These are phyloP conservation scores for Sonneratia alba DNA, from an alignment of 345 rosid species.

Conservation along the genomic window DNA sequence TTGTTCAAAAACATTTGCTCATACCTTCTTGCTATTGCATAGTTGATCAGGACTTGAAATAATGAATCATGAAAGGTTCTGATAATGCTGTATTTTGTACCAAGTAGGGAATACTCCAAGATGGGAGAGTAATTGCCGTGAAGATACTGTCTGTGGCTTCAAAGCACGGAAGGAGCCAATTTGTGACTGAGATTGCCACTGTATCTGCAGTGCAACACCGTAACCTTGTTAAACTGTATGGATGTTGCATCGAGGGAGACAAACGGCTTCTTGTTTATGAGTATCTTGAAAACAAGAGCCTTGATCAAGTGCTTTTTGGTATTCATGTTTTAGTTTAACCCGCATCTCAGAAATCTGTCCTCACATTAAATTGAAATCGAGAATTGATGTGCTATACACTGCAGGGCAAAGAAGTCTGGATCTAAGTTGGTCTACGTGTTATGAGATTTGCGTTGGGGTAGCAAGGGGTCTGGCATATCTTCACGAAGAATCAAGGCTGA, in stretches of 20 bases:
- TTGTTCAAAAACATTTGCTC: no score
- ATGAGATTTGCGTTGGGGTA: slow-evolving; percentile 37
- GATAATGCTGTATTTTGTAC: no score
- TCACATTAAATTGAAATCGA: not conserved
- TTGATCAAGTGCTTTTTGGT: slow-evolving; percentile 65
- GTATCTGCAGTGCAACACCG: slow-evolving; percentile 55
- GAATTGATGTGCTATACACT: slow-evolving; percentile 4
- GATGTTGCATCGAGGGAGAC: slow-evolving; percentile 55
- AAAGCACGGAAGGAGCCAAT: slow-evolving; percentile 60
- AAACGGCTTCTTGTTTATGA: slow-evolving; percentile 64
- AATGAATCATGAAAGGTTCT: no score
- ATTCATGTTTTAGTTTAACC: not conserved
- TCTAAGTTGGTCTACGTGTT: slow-evolving; percentile 35
- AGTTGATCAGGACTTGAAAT: no score
- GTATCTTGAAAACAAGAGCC: slow-evolving; percentile 60
- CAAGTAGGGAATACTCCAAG: slow-evolving; percentile 16
- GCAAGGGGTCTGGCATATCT: slow-evolving; percentile 56
- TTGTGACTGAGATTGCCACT: slow-evolving; percentile 63
- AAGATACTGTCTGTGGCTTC: slow-evolving; percentile 62
- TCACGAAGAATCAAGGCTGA: slow-evolving; percentile 52
- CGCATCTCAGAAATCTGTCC: not conserved
- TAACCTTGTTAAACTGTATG: slow-evolving; percentile 60
- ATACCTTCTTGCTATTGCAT: no score
- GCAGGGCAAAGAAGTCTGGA: slow-evolving; percentile 29
- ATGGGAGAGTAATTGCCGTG: slow-evolving; percentile 60